phyloP scores from a whole-genome alignment of 2,329 filamentous ascomycete species.

The Pseudopithomyces chartarum region DNA sequence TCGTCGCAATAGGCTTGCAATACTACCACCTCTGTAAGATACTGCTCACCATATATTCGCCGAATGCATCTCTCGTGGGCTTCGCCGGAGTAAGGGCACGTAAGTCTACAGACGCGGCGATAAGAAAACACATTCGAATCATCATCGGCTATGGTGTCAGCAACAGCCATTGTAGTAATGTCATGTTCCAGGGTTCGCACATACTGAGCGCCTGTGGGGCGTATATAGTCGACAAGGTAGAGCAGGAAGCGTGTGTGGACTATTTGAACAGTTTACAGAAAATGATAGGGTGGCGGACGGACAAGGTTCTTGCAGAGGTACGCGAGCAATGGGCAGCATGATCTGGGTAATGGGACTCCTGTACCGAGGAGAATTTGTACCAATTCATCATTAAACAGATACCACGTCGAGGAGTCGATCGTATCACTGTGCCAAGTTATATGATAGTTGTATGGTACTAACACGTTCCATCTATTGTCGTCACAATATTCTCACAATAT shows the following conservation, averaged over 20 bases:
- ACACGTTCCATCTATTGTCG: too few species aligned
- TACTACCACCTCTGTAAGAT: conserved; percentile 41
- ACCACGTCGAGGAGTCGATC: too few species aligned
- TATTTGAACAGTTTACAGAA: conserved; percentile 29
- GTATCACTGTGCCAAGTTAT: too few species aligned
- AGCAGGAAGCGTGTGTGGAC: conserved; percentile 34
- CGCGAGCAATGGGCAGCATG: conserved; percentile 27
- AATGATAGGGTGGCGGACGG: conserved; percentile 33
- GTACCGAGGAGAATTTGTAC: too few species aligned
- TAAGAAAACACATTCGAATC: conserved; percentile 34
- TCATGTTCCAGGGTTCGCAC: conserved; percentile 38
- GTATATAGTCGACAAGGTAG: conserved; percentile 29
- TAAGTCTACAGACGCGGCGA: conserved; percentile 29
- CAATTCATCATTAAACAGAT: not conserved
- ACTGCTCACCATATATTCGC: conserved; percentile 34
- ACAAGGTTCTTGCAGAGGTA: conserved; percentile 29
- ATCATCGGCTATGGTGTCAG: conserved; percentile 36
- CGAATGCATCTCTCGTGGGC: conserved; percentile 32
- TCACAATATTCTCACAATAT: too few species aligned
- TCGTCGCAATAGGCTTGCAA: conserved; percentile 34
- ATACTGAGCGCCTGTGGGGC: conserved; percentile 36
- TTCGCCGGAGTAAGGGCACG: conserved; percentile 32
- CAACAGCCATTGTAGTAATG: conserved; percentile 34
- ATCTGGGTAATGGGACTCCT: conserved; percentile 17
- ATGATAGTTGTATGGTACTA: too few species aligned